phyloP scores from a whole-genome alignment of 352 stramenopile species.

The Thalassiosira mediterranea region DNA sequence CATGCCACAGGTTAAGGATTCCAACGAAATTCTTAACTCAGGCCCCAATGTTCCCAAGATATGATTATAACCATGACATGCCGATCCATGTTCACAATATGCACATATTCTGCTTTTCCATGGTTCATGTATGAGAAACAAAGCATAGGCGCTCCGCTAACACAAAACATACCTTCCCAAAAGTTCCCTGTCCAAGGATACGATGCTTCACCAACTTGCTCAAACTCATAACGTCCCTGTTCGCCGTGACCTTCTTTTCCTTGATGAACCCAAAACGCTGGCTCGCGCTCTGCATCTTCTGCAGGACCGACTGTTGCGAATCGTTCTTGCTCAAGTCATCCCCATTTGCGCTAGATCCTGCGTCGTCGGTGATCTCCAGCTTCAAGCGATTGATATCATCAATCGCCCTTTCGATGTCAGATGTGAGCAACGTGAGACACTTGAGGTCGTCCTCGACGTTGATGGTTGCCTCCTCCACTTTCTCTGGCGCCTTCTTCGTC shows the following conservation, averaged over 20 bases:
- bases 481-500: too few relatives aligned
- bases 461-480: too few relatives aligned
- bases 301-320: not conserved
- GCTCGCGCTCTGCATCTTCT: not conserved
- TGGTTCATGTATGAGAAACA: too few relatives aligned
- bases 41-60: too few relatives aligned
- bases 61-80: too few relatives aligned
- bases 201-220: constrained; percentile 88
- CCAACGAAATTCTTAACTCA: too few relatives aligned
- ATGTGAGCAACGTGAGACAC: constrained; percentile 86
- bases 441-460: constrained; percentile 14
- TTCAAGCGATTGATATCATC: constrained; percentile 36
- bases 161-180: not conserved
- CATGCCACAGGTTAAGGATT: too few relatives aligned
- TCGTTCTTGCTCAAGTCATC: not conserved
- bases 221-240: not conserved
- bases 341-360: not conserved
- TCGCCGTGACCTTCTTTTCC: constrained; percentile 63
- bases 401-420: constrained; percentile 83
- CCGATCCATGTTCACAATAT: too few relatives aligned
- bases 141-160: not conserved
- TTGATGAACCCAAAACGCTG: not conserved
- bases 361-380: not conserved
- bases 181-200: constrained; percentile 92
- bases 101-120: too few relatives aligned